Percentiles rank a stretch among this genome's conserved stretches.
phyloP scores from a whole-genome alignment of 2,329 filamentous ascomycete species.

The Ascochyta viciae-villosae region DNA sequence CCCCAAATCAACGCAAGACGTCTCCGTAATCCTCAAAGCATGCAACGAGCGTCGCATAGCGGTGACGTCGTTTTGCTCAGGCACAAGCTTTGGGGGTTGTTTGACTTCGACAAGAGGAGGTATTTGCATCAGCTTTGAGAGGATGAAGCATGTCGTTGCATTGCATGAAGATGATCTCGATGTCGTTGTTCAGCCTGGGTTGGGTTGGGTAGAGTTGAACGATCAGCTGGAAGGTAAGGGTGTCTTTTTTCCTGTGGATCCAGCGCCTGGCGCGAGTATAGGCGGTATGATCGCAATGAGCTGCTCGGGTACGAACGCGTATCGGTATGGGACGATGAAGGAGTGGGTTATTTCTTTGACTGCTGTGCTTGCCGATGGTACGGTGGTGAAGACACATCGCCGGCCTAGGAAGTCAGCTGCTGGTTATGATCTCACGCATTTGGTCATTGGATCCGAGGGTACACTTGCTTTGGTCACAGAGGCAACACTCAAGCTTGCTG shows the following conservation, averaged over 20 bases:
- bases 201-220: conserved; percentile 86
- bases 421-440: conserved; percentile 86
- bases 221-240: conserved; percentile 69
- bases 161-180: conserved; percentile 74
- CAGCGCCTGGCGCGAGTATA: conserved; percentile 89
- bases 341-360: conserved; percentile 89
- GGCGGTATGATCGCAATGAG: conserved; percentile 77
- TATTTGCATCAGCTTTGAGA: conserved; percentile 81
- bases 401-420: conserved; percentile 87
- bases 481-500: conserved; percentile 82
- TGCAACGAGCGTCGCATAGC: conserved; percentile 80
- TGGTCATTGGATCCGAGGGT: conserved; percentile 90
- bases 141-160: conserved; percentile 82
- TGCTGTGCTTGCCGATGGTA: conserved; percentile 86
- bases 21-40: conserved; percentile 80
- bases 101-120: conserved; percentile 81
- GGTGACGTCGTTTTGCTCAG: conserved; percentile 85
- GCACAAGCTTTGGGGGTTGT: conserved; percentile 87
- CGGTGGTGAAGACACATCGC: conserved; percentile 84
- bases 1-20: conserved; percentile 77
- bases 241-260: conserved; percentile 90
- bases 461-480: conserved; percentile 91
- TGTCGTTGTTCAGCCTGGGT: conserved; percentile 65
- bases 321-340: conserved; percentile 91
- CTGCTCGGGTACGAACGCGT: conserved; percentile 84